Percentiles rank a stretch among this genome's conserved stretches.
Evolutionary conservation across 305 asterid genomes (phyloP).

Genomic region (Monarda citriodora): DNA sequence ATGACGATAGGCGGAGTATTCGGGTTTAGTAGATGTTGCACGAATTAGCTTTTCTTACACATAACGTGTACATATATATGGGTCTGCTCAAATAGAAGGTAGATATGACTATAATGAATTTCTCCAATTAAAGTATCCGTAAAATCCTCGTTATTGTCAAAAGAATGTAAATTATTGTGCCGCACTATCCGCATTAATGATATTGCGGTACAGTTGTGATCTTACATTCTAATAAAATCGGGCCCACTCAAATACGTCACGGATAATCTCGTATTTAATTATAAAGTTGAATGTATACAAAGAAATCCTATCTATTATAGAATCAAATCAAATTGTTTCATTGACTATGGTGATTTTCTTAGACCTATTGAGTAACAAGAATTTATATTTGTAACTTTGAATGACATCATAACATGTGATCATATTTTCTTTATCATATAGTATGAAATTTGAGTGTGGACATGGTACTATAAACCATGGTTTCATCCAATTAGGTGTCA

Average conservation of each 20-base stretch:
- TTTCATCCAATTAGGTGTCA: neutral
- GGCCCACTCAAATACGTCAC: neutral
- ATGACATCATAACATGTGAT: neutral
- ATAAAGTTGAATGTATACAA: neutral
- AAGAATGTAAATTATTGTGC: slow-evolving; percentile 5
- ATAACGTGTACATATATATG: neutral
- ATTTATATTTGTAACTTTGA: neutral
- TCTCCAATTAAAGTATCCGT: neutral
- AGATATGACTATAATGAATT: neutral
- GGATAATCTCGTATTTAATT: slow-evolving; percentile 11
- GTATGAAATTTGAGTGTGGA: neutral
- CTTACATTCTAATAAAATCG: neutral
- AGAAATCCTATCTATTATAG: neutral
- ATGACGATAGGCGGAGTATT: no score
- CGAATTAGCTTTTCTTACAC: neutral
- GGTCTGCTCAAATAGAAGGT: neutral
- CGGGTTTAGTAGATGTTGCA: neutral
- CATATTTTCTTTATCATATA: neutral
- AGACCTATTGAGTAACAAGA: neutral
- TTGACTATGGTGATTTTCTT: neutral
- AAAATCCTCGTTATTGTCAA: no score
- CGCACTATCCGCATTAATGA: neutral
- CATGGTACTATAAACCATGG: neutral
- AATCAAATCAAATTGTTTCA: neutral
- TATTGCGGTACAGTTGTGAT: neutral